Base-by-base conservation (phyloP, 2,329 filamentous ascomycete species). In the Diaporthe ampelina region DNA sequence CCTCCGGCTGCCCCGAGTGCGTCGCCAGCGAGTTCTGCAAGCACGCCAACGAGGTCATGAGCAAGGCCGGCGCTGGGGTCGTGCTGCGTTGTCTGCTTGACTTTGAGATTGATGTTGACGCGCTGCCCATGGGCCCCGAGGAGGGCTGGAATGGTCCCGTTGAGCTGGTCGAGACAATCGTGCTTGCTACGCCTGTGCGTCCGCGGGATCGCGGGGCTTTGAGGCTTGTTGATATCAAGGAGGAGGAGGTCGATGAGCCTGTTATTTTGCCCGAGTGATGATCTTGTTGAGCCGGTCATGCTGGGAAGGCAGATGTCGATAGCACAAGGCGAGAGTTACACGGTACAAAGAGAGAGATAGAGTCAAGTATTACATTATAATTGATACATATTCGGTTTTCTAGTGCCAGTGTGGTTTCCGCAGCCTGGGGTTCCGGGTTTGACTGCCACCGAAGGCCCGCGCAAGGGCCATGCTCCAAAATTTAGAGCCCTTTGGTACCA, bases 21-120 rank as follows among this genome's bases (percentile, higher is more conserved):
- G 95, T 97, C 57, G 95, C 93, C 76, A 94, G 92, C 76, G 94
- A 97, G 82, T 85, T 91, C 72, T 98, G 97, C 82, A 94, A 93
- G 82, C 91, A 98, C 82, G 90, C 91, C 71, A 98, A 98, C 81
- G 91, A 94, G 79, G 95, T 98, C 13, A 97, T 98, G 93, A 97
- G 94, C 80, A 98, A 98, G 83, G 94, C 93, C 0, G 96, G 96
- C 0, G 93, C 94, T 10, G 91, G 90, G 73, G 95, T 98, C 32
- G 91, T 98, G 40, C 84, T 98, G 73, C 94, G 93, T 83, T 91
- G 89, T 76, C 81, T 98, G 72, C 82, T 98, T 70, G 92, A 93
- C 26, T 87, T 91, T 81, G 91, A 95, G 40, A 93, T 98, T 73
- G 94, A 98, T 82, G 84, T 97, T 5, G 94, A 97, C 52, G 86